Evolutionary conservation across 2,329 filamentous ascomycete species (phyloP).

Genomic region (Calonectria naviculata): DNA sequence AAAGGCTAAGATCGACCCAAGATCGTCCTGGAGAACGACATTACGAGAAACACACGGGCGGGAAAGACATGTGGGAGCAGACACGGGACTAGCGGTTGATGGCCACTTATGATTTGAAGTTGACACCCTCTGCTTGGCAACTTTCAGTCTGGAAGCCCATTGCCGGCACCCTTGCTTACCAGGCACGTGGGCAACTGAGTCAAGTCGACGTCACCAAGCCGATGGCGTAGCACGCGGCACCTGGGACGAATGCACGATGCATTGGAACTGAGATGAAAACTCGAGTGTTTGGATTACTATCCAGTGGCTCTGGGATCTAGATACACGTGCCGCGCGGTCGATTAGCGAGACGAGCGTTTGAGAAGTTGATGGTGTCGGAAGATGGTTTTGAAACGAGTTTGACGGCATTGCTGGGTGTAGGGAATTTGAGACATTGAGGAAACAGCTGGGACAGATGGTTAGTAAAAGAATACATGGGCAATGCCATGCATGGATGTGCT

Average conservation of each 20-base stretch:
- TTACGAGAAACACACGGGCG: neutral
- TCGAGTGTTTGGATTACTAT: neutral
- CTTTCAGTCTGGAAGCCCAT: neutral
- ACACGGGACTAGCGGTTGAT: neutral
- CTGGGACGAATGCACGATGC: neutral
- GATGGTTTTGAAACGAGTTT: constrained; percentile 18
- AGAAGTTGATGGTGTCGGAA: constrained; percentile 1
- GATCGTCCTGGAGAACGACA: neutral
- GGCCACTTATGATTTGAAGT: neutral
- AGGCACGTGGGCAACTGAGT: neutral
- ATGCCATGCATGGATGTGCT: neutral
- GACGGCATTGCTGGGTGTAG: neutral
- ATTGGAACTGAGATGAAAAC: neutral
- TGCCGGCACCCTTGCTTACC: neutral
- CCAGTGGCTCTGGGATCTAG: neutral
- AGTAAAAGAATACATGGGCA: neutral
- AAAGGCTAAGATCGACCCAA: neutral
- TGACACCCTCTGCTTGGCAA: too few relatives aligned
- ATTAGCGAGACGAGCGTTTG: constrained; percentile 14
- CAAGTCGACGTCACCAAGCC: constrained; percentile 5
- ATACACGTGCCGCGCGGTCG: constrained; percentile 14
- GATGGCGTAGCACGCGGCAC: neutral
- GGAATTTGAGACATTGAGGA: constrained; percentile 4
- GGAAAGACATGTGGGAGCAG: neutral
- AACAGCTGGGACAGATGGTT: neutral